Percentiles rank a stretch among this genome's conserved stretches.
These are phyloP conservation scores for Priceomyces medius DNA, from an alignment of 805 yeast species.

Conservation along the genomic window DNA sequence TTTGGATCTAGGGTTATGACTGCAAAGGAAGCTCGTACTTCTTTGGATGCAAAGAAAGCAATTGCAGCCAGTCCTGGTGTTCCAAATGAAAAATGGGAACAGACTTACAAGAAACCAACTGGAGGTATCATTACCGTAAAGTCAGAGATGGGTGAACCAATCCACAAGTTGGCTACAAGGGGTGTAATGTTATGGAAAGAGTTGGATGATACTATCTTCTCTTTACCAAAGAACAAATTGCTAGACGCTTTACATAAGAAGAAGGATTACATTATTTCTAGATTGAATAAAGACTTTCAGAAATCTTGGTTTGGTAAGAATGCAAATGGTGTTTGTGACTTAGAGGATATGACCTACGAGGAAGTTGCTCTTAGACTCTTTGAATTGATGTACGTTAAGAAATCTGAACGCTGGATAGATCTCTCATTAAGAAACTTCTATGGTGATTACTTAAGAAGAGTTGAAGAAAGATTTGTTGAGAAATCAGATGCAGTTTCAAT, in stretches of 20 bases:
- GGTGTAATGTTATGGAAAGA: conserved; percentile 98
- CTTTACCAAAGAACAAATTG: conserved; percentile 84
- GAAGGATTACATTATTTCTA: conserved; percentile 80
- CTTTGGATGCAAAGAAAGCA: conserved; percentile 89
- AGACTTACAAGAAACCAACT: conserved; percentile 88
- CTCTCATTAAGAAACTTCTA: conserved; percentile 77
- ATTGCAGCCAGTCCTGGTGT: conserved; percentile 92
- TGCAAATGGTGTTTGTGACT: conserved; percentile 77
- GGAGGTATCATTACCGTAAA: conserved; percentile 96
- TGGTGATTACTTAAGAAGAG: conserved; percentile 86
- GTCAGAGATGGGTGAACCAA: conserved; percentile 99
- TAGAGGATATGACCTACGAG: conserved; percentile 92
- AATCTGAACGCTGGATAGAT: conserved; percentile 86
- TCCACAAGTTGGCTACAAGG: conserved; percentile 96
- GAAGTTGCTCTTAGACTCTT: conserved; percentile 86
- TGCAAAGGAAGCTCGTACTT: conserved; percentile 93
- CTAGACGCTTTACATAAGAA: conserved; percentile 77
- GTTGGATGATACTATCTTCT: conserved; percentile 89
- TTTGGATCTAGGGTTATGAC: conserved; percentile 97
- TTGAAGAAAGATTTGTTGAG: conserved; percentile 90
- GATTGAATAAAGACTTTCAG: conserved; percentile 91
- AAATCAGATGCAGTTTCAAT: conserved; percentile 56
- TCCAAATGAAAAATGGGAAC: conserved; percentile 85
- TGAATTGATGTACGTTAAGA: conserved; percentile 81
- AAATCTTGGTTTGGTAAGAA: conserved; percentile 96